phyloP scores from a whole-genome alignment of 2,329 filamentous ascomycete species.

The Pseudogymnoascus sp. region DNA sequence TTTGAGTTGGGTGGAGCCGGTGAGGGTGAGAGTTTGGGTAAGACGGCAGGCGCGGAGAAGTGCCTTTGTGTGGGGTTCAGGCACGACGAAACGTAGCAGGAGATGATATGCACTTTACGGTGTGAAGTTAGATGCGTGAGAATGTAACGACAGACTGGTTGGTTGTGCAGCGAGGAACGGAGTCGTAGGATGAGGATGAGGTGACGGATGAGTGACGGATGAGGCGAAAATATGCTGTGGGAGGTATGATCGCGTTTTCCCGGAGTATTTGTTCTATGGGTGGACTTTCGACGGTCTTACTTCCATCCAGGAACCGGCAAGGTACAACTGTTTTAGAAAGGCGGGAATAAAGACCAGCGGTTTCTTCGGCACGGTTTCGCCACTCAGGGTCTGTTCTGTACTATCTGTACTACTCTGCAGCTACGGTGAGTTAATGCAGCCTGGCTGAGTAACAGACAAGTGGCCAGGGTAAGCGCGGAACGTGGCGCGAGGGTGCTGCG shows the following conservation, averaged over 20 bases:
- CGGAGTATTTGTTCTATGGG: constrained; percentile 1
- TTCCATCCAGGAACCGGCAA: background rate
- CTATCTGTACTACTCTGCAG: background rate
- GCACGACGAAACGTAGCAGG: constrained; percentile 2
- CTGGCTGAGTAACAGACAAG: background rate
- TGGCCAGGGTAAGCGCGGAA: background rate
- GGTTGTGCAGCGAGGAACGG: background rate
- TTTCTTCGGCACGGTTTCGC: background rate
- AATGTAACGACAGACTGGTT: constrained; percentile 11
- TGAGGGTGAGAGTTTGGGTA: background rate
- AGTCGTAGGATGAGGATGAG: background rate
- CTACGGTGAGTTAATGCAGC: constrained; percentile 1
- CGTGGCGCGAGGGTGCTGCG: background rate
- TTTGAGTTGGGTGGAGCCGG: constrained; percentile 2
- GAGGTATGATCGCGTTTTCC: background rate
- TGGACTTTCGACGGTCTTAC: background rate
- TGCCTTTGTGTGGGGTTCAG: background rate
- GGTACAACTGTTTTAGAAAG: background rate
- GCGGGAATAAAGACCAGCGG: background rate
- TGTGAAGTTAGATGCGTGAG: background rate
- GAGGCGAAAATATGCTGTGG: background rate
- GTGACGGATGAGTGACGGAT: background rate
- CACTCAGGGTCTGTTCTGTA: background rate
- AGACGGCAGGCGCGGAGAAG: background rate
- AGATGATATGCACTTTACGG: background rate